Percentiles rank a stretch among this genome's conserved stretches.
Evolutionary conservation across 768 basidiomycete genomes (phyloP).

Genomic region (Mycena metata): DNA sequence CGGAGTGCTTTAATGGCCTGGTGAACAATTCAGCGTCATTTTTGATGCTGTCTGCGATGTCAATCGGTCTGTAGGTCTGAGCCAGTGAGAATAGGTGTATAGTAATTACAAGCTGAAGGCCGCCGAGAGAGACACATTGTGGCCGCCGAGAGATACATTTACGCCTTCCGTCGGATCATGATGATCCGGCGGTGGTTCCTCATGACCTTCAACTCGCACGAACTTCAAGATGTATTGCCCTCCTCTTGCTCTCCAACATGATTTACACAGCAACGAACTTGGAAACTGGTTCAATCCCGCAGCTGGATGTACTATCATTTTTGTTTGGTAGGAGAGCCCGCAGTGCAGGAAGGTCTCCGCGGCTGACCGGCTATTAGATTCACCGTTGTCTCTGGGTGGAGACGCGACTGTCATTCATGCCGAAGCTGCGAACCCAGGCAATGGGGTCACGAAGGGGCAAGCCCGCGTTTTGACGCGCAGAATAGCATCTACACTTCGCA

Average conservation of each 20-base stretch:
- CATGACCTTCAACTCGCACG: not conserved
- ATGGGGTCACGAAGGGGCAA: constrained; percentile 27
- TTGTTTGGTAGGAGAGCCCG: constrained; percentile 11
- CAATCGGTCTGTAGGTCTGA: too few relatives aligned
- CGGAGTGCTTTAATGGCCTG: constrained; percentile 86
- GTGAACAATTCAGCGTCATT: too few relatives aligned
- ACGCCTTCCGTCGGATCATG: too few relatives aligned
- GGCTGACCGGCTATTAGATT: constrained; percentile 12
- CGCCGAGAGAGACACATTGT: too few relatives aligned
- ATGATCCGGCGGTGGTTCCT: too few relatives aligned
- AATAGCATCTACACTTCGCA: constrained; percentile 30
- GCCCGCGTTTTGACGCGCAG: constrained; percentile 31
- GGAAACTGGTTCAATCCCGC: constrained; percentile 12
- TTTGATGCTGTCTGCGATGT: too few relatives aligned
- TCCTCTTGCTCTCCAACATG: constrained; percentile 7
- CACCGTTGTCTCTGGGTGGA: not conserved
- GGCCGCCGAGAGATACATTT: too few relatives aligned
- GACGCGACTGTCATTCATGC: constrained; percentile 34
- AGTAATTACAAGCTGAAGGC: too few relatives aligned
- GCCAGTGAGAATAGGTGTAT: too few relatives aligned
- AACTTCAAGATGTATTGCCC: too few relatives aligned
- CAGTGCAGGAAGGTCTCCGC: not conserved
- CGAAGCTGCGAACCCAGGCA: constrained; percentile 27
- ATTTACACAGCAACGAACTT: constrained; percentile 13
- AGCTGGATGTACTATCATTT: constrained; percentile 31